Evolutionary conservation across 2,329 filamentous ascomycete species (phyloP).

Genomic region (Exophiala calicioides): DNA sequence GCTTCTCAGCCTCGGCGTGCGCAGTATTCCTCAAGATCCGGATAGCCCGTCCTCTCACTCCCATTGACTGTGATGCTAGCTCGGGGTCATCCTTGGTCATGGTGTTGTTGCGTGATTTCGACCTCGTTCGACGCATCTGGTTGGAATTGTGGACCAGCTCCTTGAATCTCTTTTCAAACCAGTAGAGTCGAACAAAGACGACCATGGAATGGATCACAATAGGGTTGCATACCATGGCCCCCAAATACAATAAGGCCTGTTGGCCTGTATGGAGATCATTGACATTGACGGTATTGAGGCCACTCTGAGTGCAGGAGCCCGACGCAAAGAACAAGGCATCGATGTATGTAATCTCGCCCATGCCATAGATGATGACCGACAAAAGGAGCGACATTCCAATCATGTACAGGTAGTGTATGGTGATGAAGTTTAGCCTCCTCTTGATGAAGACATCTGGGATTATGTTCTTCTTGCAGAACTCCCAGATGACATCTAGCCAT

Average conservation of each 20-base stretch:
- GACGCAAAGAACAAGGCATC: constrained; percentile 88
- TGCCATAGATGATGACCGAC: constrained; percentile 74
- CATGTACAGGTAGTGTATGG: constrained; percentile 70
- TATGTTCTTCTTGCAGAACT: constrained; percentile 37
- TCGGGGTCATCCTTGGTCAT: constrained; percentile 45
- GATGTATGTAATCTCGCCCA: constrained; percentile 69
- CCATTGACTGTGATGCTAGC: constrained; percentile 17
- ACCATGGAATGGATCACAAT: constrained; percentile 83
- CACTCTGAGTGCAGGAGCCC: constrained; percentile 86
- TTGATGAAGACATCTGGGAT: constrained; percentile 40
- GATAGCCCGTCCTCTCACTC: constrained; percentile 35
- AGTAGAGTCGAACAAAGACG: constrained; percentile 90
- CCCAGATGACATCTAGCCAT: no score
- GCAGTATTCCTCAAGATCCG: constrained; percentile 33
- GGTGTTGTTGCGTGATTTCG: constrained; percentile 47
- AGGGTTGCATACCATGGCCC: constrained; percentile 74
- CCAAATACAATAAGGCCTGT: constrained; percentile 70
- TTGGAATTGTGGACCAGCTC: constrained; percentile 74
- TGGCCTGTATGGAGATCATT: constrained; percentile 70
- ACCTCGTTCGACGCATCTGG: constrained; percentile 64
- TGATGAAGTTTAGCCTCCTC: constrained; percentile 48
- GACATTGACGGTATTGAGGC: constrained; percentile 74
- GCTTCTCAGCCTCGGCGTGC: constrained; percentile 15
- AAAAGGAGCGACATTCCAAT: constrained; percentile 70
- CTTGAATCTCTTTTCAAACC: constrained; percentile 97